Evolutionary conservation across 805 yeast species (phyloP).

Genomic region (Yarrowia yakushimensis): DNA sequence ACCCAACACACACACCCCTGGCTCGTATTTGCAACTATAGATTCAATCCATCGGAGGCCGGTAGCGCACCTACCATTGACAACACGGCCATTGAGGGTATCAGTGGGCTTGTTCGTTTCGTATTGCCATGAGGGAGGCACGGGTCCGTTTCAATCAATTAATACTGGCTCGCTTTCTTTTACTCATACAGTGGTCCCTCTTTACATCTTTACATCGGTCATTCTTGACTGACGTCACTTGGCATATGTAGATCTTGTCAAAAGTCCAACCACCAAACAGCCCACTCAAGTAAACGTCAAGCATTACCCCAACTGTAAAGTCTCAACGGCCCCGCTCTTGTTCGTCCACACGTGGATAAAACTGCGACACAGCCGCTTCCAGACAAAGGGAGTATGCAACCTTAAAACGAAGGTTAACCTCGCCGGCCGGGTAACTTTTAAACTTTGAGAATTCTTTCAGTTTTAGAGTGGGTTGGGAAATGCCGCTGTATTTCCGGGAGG

Average conservation of each 20-base stretch:
- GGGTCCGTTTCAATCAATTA: too few species aligned
- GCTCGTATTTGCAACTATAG: background rate
- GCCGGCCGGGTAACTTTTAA: slow-evolving; percentile 21
- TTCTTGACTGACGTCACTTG: background rate
- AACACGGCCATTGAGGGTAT: too few species aligned
- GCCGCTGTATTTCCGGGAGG: slow-evolving; percentile 9
- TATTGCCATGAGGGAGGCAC: too few species aligned
- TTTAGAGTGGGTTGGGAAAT: slow-evolving; percentile 10
- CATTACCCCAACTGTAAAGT: background rate
- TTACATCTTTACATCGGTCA: too few species aligned
- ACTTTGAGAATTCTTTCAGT: slow-evolving; percentile 3
- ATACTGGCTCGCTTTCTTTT: background rate
- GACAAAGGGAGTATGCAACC: background rate
- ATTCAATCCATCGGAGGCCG: background rate
- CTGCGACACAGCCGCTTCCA: slow-evolving; percentile 21
- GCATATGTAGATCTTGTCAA: background rate
- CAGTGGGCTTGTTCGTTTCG: too few species aligned
- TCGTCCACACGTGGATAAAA: slow-evolving; percentile 15
- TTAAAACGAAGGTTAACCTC: background rate
- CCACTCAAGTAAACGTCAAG: background rate
- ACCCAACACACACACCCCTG: background rate
- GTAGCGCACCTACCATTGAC: too few species aligned
- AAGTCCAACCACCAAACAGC: background rate
- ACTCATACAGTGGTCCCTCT: background rate
- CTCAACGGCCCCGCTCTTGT: background rate